Conservation (phyloP, 2,329 filamentous ascomycete genomes). For the Chrysoporthe puriensis region DNA sequence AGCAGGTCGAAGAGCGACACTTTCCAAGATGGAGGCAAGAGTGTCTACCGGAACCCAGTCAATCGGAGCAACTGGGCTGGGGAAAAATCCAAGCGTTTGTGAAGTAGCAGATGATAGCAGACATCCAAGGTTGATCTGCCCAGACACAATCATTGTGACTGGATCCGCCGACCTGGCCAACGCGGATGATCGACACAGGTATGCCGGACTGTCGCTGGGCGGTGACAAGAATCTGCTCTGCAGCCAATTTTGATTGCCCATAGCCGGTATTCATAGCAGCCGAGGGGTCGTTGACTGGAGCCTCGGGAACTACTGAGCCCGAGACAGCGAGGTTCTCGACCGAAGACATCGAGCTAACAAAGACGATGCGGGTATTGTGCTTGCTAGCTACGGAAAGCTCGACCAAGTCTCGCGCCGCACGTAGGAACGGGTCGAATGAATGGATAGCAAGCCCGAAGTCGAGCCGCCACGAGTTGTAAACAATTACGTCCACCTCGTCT, state of each 20-base stretch:
- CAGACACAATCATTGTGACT: constrained; percentile 11
- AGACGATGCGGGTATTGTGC: constrained; percentile 7
- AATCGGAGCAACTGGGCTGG: constrained; percentile 22
- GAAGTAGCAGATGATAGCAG: constrained; percentile 31
- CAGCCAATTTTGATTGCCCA: constrained; percentile 32
- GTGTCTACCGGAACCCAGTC: constrained; percentile 32
- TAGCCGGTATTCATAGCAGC: constrained; percentile 31
- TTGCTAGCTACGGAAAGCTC: constrained; percentile 25
- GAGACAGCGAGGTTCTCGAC: not conserved
- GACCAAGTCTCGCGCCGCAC: constrained; percentile 28
- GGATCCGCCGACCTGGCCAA: constrained; percentile 31
- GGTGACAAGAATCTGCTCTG: constrained; percentile 30
- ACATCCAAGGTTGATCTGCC: constrained; percentile 34
- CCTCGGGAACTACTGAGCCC: constrained; percentile 6
- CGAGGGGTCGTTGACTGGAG: constrained; percentile 3
- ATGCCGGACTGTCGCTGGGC: constrained; percentile 22
- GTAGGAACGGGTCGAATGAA: constrained; percentile 32
- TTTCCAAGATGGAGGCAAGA: constrained; percentile 4
- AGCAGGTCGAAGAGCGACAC: not conserved
- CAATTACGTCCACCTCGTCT: constrained; percentile 20
- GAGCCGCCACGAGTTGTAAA: constrained; percentile 34
- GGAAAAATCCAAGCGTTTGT: constrained; percentile 26
- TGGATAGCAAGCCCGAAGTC: constrained; percentile 32
- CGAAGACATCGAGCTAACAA: constrained; percentile 17
- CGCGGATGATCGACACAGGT: constrained; percentile 31